Percentiles rank a stretch among this genome's conserved stretches.
Evolutionary conservation across 1,284 basidiomycete genomes (phyloP).

Genomic region (Leccinum colubrinum): DNA sequence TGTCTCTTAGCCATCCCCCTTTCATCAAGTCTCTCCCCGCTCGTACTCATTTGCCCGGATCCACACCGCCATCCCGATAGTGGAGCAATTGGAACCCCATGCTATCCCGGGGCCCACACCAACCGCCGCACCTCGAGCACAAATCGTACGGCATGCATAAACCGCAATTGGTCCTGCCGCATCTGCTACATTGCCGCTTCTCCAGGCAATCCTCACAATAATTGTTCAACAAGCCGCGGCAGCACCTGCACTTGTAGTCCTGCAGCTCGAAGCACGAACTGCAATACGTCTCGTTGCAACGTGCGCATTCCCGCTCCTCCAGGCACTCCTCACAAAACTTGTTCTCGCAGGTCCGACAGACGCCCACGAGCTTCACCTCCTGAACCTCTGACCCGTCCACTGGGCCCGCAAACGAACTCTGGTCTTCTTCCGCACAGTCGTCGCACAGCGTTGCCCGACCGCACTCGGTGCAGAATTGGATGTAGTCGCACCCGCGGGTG

Average conservation of each 20-base stretch:
- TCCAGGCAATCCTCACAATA: neutral
- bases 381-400: neutral
- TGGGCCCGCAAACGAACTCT: neutral
- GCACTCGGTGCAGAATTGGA: conserved; percentile 10
- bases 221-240: neutral
- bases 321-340: conserved; percentile 12
- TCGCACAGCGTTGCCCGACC: conserved; percentile 10
- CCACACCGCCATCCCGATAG: too few relatives aligned
- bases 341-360: conserved; percentile 6
- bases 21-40: too few relatives aligned
- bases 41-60: too few relatives aligned
- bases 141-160: conserved; percentile 7
- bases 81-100: too few relatives aligned
- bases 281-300: conserved; percentile 16
- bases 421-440: conserved; percentile 22
- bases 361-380: conserved; percentile 5
- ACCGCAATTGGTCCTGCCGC: conserved; percentile 12
- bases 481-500: conserved; percentile 16
- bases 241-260: conserved; percentile 8
- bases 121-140: conserved; percentile 8
- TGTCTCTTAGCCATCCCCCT: too few relatives aligned
- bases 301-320: conserved; percentile 11
- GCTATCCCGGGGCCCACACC: neutral
- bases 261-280: conserved; percentile 5
- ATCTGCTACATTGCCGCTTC: conserved; percentile 12